A percentile compares a stretch with the other conserved stretches of the same genome.
phyloP scores from a whole-genome alignment of 345 rosid genomes.

The Nasturtium officinale region DNA sequence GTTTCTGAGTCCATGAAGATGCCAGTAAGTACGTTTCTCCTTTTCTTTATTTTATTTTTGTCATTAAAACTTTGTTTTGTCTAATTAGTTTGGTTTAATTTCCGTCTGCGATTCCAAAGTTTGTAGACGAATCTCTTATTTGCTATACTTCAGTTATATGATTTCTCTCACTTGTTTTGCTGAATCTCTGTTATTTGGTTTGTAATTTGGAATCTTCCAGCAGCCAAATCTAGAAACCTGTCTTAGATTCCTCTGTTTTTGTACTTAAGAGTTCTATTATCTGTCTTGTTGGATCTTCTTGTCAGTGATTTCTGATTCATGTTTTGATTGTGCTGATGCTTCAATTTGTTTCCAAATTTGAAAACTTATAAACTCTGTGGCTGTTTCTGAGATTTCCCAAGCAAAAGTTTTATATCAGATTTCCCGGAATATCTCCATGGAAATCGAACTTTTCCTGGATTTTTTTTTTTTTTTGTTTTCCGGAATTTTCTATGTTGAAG shows the following conservation, averaged over 20 bases:
- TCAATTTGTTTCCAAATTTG: not conserved
- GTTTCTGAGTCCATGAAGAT: slow-evolving; percentile 73
- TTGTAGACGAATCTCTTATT: slow-evolving; percentile 21
- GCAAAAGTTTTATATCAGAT: not conserved
- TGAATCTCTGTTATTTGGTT: slow-evolving; percentile 18
- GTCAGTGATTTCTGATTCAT: slow-evolving; percentile 18
- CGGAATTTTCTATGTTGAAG: slow-evolving; percentile 1
- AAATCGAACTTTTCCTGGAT: not conserved
- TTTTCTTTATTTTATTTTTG: not conserved
- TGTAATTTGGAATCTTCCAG: slow-evolving; percentile 1
- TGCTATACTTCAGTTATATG: not conserved
- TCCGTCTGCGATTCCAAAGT: slow-evolving; percentile 4
- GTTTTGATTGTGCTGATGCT: slow-evolving; percentile 10
- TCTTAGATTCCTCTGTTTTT: slow-evolving; percentile 36
- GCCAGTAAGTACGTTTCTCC: slow-evolving; percentile 99
- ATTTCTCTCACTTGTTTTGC: not conserved
- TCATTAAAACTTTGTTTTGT: slow-evolving; percentile 5
- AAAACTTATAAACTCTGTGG: not conserved
- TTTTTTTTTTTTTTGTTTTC: not conserved
- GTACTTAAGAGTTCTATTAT: not conserved
- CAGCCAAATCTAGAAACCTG: slow-evolving; percentile 30
- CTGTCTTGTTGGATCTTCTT: slow-evolving; percentile 33
- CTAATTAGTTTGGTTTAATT: not conserved
- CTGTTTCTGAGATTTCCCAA: slow-evolving; percentile 1
- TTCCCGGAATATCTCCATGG: not conserved